Base-by-base conservation (phyloP, 1,284 basidiomycete genomes). In the Cryptococcus maquisensis region DNA sequence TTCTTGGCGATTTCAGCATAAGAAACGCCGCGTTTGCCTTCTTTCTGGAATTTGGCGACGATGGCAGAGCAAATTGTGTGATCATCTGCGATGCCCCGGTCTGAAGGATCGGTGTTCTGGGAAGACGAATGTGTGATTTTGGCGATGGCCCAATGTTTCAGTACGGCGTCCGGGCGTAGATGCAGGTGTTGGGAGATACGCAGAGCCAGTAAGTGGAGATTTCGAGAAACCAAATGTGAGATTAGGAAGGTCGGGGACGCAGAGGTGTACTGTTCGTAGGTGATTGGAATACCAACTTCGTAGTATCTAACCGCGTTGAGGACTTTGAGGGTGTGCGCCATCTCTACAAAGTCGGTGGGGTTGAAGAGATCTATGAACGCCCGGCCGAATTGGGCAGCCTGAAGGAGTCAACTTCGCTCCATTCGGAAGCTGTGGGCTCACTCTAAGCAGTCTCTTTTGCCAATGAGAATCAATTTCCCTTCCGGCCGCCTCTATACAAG, bases 351-450 rank as follows among this genome's bases (percentile, higher is more conserved):
- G 67, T 92, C 87, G 1, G 84, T 86, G 0, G 94, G 87, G 72
- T 98, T 90, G 74, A 93, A 89, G 28, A 91, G 80, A 71, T 98
- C 95, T 59, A 98, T 77, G 72, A 94, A 99, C 1, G 89, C 87
- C 57, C 93, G 84, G 1, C 96, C 96, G 65, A 96, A 97, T 67
- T 92, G 90, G 0, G 95, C 95, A 13, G 94, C 92, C 90, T 93
- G 59, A 2, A 15, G 18, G 28, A 4, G 13, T 35, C 9, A n/a
- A 18, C 18, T 36, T 12, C 5, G 26, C 8, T 37, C 6, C 24
- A 15, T 20, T 13, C 51, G n/a, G 26, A 26, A 24, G 36, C 43
- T 9, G 21, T 15, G 47, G 50, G 77, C 84, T 68, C 59, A 90
- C 90, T 70, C 84, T 90, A 18, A 98, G 80, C 38, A 98, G 79